phyloP scores from a whole-genome alignment of 108 stramenopile genomes.

The Epithemia pelagica region DNA sequence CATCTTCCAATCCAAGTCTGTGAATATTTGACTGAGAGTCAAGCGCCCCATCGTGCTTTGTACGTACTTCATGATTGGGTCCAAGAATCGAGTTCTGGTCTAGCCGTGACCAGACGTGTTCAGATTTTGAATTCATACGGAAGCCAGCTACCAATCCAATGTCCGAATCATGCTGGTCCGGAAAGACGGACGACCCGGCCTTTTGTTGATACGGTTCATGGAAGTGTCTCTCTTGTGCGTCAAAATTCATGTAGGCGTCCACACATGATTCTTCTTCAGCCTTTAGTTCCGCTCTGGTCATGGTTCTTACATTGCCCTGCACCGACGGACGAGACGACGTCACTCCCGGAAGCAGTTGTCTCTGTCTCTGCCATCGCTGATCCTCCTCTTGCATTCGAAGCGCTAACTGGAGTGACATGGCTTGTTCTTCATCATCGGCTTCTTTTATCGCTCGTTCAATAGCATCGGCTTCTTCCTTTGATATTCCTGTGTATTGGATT shows the following conservation, averaged over 20 bases:
- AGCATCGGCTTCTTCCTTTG: slow-evolving; percentile 13
- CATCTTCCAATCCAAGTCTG: slow-evolving; percentile 27
- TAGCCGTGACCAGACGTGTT: slow-evolving; percentile 34
- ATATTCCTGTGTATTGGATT: slow-evolving; percentile 3
- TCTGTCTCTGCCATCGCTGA: slow-evolving; percentile 14
- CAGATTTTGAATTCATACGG: slow-evolving; percentile 42
- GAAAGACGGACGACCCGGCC: no score
- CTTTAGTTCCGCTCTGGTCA: slow-evolving; percentile 24
- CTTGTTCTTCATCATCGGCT: slow-evolving; percentile 23
- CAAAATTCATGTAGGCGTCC: slow-evolving; percentile 13
- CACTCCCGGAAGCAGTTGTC: not conserved
- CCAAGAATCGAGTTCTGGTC: slow-evolving; percentile 52
- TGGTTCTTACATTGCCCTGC: slow-evolving; percentile 36
- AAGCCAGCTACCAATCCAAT: slow-evolving; percentile 25
- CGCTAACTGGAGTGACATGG: slow-evolving; percentile 9
- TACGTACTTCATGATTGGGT: slow-evolving; percentile 60
- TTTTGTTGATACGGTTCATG: slow-evolving; percentile 8
- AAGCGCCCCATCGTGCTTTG: slow-evolving; percentile 67
- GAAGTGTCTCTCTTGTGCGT: slow-evolving; percentile 13
- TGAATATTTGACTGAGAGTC: slow-evolving; percentile 51
- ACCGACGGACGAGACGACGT: slow-evolving; percentile 2
- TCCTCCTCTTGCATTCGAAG: slow-evolving; percentile 47
- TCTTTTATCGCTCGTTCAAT: slow-evolving; percentile 25
- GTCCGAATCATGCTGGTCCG: slow-evolving; percentile 4
- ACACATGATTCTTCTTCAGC: slow-evolving; percentile 11